These are phyloP conservation scores for Russula griseocarnosa DNA, from an alignment of 768 basidiomycete species.

Conservation along the genomic window DNA sequence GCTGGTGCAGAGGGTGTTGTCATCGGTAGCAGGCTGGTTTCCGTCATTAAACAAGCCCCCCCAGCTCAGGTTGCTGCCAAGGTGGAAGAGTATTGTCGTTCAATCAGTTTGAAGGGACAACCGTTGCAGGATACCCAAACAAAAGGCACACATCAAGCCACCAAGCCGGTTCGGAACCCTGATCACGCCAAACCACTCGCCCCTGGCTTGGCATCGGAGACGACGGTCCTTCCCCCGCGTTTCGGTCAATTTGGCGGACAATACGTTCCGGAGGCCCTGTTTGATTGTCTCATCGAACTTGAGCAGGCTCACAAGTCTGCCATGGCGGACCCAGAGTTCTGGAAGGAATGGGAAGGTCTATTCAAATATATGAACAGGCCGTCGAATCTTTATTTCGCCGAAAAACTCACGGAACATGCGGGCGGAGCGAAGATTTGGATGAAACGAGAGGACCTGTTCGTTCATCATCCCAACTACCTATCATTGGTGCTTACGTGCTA, in stretches of 20 bases:
- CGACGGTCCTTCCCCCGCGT: slow-evolving; percentile 61
- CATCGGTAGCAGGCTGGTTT: slow-evolving; percentile 82
- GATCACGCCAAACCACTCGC: slow-evolving; percentile 34
- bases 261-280: slow-evolving; percentile 95
- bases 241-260: slow-evolving; percentile 97
- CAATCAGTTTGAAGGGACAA: slow-evolving; percentile 52
- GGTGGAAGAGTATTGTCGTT: slow-evolving; percentile 71
- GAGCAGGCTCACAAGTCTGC: slow-evolving; percentile 88
- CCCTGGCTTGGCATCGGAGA: slow-evolving; percentile 36
- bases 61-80: slow-evolving; percentile 45
- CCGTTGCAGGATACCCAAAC: slow-evolving; percentile 24
- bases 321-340: slow-evolving; percentile 82
- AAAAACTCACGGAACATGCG: slow-evolving; percentile 82
- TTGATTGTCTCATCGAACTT: slow-evolving; percentile 86
- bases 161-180: slow-evolving; percentile 36
- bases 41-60: slow-evolving; percentile 67
- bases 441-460: slow-evolving; percentile 87
- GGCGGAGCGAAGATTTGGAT: slow-evolving; percentile 97
- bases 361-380: slow-evolving; percentile 96
- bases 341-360: slow-evolving; percentile 83
- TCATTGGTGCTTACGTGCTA: slow-evolving; percentile 11
- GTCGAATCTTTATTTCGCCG: slow-evolving; percentile 85
- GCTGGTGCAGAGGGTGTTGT: slow-evolving; percentile 96
- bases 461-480: background rate
- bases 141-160: slow-evolving; percentile 35